A percentile compares a stretch with the other conserved stretches of the same genome.
Evolutionary conservation across 1,284 basidiomycete species (phyloP).

Genomic region (Ustilago loliicola): DNA sequence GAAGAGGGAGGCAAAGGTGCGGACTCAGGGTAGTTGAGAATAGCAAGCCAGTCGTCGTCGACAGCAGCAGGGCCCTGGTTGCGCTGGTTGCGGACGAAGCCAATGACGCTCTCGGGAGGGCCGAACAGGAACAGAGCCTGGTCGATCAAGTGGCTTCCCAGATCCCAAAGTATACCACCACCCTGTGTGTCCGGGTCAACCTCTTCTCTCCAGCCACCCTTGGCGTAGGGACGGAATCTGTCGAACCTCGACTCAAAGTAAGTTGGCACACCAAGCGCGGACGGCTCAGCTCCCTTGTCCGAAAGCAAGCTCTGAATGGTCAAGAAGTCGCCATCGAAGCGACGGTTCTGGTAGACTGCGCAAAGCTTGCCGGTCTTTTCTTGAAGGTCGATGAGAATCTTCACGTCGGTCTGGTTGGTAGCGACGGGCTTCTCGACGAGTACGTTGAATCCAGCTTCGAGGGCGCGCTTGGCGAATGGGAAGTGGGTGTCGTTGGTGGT

Average conservation of each 20-base stretch:
- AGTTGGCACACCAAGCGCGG: conserved; percentile 61
- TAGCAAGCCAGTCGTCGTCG: conserved; percentile 68
- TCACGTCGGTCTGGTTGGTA: conserved; percentile 48
- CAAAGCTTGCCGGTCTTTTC: conserved; percentile 59
- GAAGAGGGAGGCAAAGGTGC: conserved; percentile 55
- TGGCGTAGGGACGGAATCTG: conserved; percentile 64
- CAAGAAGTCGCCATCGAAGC: conserved; percentile 68
- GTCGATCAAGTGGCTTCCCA: conserved; percentile 66
- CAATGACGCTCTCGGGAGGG: conserved; percentile 60
- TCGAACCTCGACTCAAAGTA: conserved; percentile 67
- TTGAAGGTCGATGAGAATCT: conserved; percentile 54
- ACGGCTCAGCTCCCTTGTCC: conserved; percentile 50
- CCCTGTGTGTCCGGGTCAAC: conserved; percentile 60
- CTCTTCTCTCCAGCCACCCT: conserved; percentile 68
- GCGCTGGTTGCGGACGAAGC: conserved; percentile 60
- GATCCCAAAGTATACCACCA: conserved; percentile 68
- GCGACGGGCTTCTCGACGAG: conserved; percentile 68
- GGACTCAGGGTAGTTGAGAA: conserved; percentile 56
- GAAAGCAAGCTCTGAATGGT: conserved; percentile 62
- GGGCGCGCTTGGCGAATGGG: conserved; percentile 62
- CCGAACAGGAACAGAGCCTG: conserved; percentile 66
- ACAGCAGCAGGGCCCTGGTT: conserved; percentile 55
- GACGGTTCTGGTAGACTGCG: conserved; percentile 66
- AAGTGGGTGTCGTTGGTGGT: conserved; percentile 68
- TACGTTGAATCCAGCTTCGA: conserved; percentile 65